Evolutionary conservation across 225 moss, liverwort and hornwort species (phyloP).

Genomic region (Anthoceros angustus): DNA sequence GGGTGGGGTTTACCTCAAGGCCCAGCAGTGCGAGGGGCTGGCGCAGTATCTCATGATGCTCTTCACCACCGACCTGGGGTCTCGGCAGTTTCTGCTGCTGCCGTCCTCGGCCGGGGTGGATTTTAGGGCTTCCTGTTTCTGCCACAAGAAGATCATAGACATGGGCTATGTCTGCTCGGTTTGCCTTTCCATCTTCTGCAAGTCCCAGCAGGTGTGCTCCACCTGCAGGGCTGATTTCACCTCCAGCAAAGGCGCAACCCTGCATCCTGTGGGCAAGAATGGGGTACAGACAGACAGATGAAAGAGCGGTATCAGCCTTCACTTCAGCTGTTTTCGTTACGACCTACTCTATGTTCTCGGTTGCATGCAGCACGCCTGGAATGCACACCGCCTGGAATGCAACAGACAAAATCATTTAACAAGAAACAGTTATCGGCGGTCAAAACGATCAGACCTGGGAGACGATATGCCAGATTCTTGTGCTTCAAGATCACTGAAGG

Average conservation of each 20-base stretch:
- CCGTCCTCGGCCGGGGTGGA: constrained; percentile 85
- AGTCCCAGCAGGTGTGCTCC: constrained; percentile 72
- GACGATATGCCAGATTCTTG: too few species aligned
- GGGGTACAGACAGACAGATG: neutral
- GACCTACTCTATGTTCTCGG: too few species aligned
- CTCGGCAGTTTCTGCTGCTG: constrained; percentile 68
- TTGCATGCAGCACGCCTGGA: too few species aligned
- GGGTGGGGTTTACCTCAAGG: constrained; percentile 87
- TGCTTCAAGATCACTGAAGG: too few species aligned
- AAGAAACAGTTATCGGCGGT: too few species aligned
- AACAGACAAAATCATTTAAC: too few species aligned
- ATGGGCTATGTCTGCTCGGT: constrained; percentile 97
- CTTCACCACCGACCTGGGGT: constrained; percentile 73
- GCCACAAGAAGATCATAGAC: constrained; percentile 95
- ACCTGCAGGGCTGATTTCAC: constrained; percentile 46
- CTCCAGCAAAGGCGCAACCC: neutral
- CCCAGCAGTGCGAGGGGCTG: constrained; percentile 55
- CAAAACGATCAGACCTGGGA: too few species aligned
- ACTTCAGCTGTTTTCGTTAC: too few species aligned
- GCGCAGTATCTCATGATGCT: constrained; percentile 88
- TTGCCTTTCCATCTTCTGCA: constrained; percentile 96
- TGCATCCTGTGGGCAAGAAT: neutral
- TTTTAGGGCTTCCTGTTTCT: constrained; percentile 97
- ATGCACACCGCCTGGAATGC: too few species aligned
- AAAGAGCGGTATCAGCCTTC: too few species aligned